Base-by-base conservation (phyloP, 306 rosid species). In the Hippophae gyantsensis region DNA sequence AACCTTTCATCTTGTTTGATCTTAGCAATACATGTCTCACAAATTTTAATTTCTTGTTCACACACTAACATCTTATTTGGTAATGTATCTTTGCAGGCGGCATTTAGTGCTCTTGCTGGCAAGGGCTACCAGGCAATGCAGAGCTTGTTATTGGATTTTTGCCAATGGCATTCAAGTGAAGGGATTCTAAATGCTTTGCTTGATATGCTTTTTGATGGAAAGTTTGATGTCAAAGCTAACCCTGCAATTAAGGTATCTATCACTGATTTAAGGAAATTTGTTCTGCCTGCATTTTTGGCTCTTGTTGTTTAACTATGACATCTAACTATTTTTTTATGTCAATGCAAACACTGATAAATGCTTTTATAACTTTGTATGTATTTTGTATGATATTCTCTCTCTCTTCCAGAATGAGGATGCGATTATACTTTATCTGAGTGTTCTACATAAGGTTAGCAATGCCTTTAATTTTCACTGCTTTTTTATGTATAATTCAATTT, bases 141-240 rank as follows among this genome's bases (percentile, higher is more conserved):
- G 81, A 85, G 93, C 78, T 78, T 92, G 76, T 79, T 92, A 56
- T 78, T 92, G 69, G 96, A 92, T 66, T 87, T 85, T 84, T 85
- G 88, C 78, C 93, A 72, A 55, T 78, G 80, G 64, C 86, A 69
- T 81, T 77, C 89, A 59, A 86, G 95, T 64, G 88, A 80, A 76
- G 82, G 77, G 47, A 86, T 92, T 72, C 65, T 92, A 73, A 86
- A 69, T 78, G 87, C 66, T 11, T 72, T 92, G 75, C 96, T 92
- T 42, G 90, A 88, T 73, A 87, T 92, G 98, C 96, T 92, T 68
- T 86, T 85, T 67, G 98, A 92, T 76, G 96, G 96, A 71, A 87
- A 65, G 71, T 92, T 87, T 75, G 95, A 92, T 56, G 58, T 75
- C 49, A 85, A 83, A 76, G 78, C 56, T 66, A 69, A 82, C 70